Evolutionary conservation across 139 green algal species (phyloP), one percentile per base, ranked within the genome.

Genomic region (Picocystis salinarum): DNA sequence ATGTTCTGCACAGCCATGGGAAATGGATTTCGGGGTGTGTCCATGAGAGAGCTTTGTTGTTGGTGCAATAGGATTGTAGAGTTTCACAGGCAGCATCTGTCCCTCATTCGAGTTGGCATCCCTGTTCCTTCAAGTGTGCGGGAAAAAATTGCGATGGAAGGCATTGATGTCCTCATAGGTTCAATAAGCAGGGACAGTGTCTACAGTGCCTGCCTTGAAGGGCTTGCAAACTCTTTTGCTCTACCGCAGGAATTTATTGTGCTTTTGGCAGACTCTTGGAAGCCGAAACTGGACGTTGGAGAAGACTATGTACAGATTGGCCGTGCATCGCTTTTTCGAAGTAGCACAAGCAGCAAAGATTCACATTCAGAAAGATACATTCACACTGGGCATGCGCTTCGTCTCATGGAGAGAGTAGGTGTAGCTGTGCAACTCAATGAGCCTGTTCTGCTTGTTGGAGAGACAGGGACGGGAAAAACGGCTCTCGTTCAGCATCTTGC

Each of bases 401-500:
- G 86, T 6, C 37, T 88, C 17, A 78, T 97, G 67, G 85, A 99
- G 64, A 53, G 69, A 3, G 63, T 91, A n/a, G 75, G 73, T 0
- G 69, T 63, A 6, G 66, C 64, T 2, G 44, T 87, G 5, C 29
- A 50, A 2, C 49, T 66, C 33, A 39, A 27, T 1, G 89, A 99
- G 63, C 76, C 89, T 3, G 66, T 88, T 36, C 69, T 99, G 50
- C 67, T 99, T 36, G 89, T 99, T 5, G 89, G 89, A n/a, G 89
- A 99, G 70, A 96, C 89, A 25, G 89, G 89, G 37, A 92, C 77
- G 0, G 89, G 89, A 27, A 99, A 99, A 53, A 99, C 89, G 4
- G 85, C 89, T 0, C 45, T 85, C 13, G 67, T 95, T 30, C 80
- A 84, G 44, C 27, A 69, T 24, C 53, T 74, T 12, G 61, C 65